Evolutionary conservation across 2,329 filamentous ascomycete genomes (phyloP).

Genomic region (Nemania bipapillata): DNA sequence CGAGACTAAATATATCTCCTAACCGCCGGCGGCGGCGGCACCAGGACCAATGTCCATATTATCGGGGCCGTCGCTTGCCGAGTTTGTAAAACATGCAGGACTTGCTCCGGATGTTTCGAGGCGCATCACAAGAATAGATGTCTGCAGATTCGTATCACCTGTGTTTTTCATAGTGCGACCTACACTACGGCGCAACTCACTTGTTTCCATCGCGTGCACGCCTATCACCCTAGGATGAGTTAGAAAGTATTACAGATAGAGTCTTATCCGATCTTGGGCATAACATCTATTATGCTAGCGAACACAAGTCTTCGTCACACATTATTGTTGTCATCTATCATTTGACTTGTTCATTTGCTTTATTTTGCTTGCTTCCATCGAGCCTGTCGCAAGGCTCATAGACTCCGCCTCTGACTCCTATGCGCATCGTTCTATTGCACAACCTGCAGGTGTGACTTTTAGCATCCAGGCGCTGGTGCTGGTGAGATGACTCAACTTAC

Average conservation of each 20-base stretch:
- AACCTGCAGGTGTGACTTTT: constrained; percentile 35
- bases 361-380: constrained; percentile 24
- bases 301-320: constrained; percentile 22
- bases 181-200: neutral
- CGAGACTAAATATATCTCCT: constrained; percentile 30
- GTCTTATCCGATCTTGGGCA: neutral
- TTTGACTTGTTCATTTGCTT: constrained; percentile 31
- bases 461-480: constrained; percentile 23
- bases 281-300: constrained; percentile 3
- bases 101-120: neutral
- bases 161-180: neutral
- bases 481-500: constrained; percentile 60
- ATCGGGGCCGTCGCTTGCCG: constrained; percentile 24
- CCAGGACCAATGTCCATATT: constrained; percentile 37
- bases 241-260: neutral
- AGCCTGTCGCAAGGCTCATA: neutral
- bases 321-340: constrained; percentile 25
- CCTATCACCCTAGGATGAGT: neutral
- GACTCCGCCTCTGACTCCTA: constrained; percentile 1
- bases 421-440: constrained; percentile 35
- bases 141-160: constrained; percentile 2
- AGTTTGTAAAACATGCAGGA: constrained; percentile 2
- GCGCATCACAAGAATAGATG: constrained; percentile 2
- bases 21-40: constrained; percentile 8
- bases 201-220: neutral